Evolutionary conservation across 805 yeast genomes (phyloP).

Genomic region (Starmerella sp.): DNA sequence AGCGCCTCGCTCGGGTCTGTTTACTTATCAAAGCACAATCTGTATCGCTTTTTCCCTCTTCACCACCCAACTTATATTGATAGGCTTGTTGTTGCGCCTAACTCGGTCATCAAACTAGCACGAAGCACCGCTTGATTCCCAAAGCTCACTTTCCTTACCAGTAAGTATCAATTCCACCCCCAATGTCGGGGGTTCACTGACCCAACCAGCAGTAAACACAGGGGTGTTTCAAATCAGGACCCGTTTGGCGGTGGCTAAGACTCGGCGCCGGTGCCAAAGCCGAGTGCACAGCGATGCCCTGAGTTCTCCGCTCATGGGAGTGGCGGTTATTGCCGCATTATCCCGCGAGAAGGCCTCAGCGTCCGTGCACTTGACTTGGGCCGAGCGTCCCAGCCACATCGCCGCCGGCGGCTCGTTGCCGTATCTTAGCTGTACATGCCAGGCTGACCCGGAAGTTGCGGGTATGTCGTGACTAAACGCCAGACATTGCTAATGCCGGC

Average conservation of each 20-base stretch:
- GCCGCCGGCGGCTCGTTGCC: no score
- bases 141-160: constrained; percentile 13
- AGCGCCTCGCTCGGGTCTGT: constrained; percentile 2
- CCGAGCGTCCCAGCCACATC: no score
- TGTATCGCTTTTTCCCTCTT: background rate
- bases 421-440: background rate
- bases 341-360: no score
- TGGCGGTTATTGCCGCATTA: no score
- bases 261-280: background rate
- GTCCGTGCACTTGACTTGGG: no score
- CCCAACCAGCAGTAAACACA: background rate
- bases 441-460: background rate
- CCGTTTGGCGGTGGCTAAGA: background rate
- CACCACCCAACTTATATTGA: constrained; percentile 2
- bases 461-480: background rate
- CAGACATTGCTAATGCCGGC: background rate
- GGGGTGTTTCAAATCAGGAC: background rate
- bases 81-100: constrained; percentile 1
- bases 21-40: constrained; percentile 2
- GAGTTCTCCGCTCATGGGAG: no score
- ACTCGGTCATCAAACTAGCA: background rate
- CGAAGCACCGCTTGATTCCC: constrained; percentile 3
- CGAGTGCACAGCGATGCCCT: no score
- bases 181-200: background rate
- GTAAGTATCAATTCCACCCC: constrained; percentile 13